Percentiles rank a stretch among this genome's conserved stretches.
Conservation (phyloP, 768 basidiomycete species). For the Suillus lakei region DNA sequence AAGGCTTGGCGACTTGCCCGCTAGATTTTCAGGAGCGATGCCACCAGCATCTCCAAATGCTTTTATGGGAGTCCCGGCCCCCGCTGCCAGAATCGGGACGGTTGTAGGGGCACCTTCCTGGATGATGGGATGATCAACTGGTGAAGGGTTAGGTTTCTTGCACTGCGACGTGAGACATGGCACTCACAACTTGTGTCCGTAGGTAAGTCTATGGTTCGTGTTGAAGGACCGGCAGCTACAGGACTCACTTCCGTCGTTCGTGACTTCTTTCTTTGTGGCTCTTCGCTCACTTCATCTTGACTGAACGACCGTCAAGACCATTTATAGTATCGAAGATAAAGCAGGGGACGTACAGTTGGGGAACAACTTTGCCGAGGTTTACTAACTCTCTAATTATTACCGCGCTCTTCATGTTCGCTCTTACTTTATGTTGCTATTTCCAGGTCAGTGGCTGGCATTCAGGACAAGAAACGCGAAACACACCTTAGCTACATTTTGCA, state of each 20-base stretch:
- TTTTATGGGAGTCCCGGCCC: not conserved
- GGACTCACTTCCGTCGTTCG: not conserved
- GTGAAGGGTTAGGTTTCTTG: not conserved
- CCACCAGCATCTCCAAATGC: not conserved
- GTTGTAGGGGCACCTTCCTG: not conserved
- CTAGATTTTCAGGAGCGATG: not conserved
- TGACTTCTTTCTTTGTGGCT: slow-evolving; percentile 19
- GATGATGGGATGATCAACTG: not conserved
- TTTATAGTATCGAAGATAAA: slow-evolving; percentile 16
- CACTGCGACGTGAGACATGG: slow-evolving; percentile 20
- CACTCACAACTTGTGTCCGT: slow-evolving; percentile 27
- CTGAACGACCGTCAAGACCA: slow-evolving; percentile 14
- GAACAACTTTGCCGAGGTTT: slow-evolving; percentile 1
- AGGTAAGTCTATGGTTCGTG: slow-evolving; percentile 21
- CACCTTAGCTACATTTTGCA: slow-evolving; percentile 35
- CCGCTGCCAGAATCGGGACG: not conserved
- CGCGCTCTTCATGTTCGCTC: slow-evolving; percentile 30
- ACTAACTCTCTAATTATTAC: slow-evolving; percentile 26
- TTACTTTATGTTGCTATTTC: slow-evolving; percentile 24
- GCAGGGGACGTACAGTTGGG: not conserved
- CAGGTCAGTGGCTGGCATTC: not conserved
- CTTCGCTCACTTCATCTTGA: slow-evolving; percentile 16
- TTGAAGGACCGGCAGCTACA: not conserved
- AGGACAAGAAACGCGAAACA: not conserved
- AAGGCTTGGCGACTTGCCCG: not conserved